These are phyloP conservation scores for Rugosomyces carneus DNA, from an alignment of 1,284 basidiomycete species.

Conservation along the genomic window DNA sequence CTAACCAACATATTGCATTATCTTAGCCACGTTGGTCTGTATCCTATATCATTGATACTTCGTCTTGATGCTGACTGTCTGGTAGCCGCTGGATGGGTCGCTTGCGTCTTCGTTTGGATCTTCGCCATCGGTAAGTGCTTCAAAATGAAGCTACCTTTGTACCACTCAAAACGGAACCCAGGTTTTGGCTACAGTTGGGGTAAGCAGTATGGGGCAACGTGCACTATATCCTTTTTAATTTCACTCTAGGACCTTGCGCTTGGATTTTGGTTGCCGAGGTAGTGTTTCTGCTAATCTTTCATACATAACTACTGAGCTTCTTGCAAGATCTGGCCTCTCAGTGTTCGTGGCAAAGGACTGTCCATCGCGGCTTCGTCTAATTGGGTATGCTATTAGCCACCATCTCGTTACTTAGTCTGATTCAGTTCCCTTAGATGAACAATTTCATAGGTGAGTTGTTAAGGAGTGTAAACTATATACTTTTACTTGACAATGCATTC, in stretches of 20 bases:
- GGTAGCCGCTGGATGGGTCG: slow-evolving; percentile 58
- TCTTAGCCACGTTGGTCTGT: slow-evolving; percentile 11
- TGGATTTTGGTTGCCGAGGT: slow-evolving; percentile 62
- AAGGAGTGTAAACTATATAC: background rate
- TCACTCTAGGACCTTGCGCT: slow-evolving; percentile 42
- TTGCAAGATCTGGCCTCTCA: slow-evolving; percentile 54
- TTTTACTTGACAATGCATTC: slow-evolving; percentile 1
- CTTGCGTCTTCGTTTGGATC: slow-evolving; percentile 61
- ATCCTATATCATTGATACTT: too few species aligned
- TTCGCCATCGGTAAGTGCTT: slow-evolving; percentile 49
- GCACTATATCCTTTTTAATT: background rate
- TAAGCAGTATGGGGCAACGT: slow-evolving; percentile 13
- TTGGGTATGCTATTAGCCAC: slow-evolving; percentile 38
- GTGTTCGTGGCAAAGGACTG: slow-evolving; percentile 61
- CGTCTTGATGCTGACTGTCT: too few species aligned
- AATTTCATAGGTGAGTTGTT: slow-evolving; percentile 56
- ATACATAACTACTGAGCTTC: background rate
- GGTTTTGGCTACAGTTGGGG: slow-evolving; percentile 68
- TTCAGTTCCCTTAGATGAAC: slow-evolving; percentile 49
- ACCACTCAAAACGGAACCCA: slow-evolving; percentile 13
- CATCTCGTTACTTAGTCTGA: slow-evolving; percentile 1
- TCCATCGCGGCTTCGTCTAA: slow-evolving; percentile 68
- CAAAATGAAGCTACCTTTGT: background rate
- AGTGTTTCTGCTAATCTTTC: background rate
- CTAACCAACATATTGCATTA: slow-evolving; percentile 1